Evolutionary conservation across 164 flowering plant species (phyloP).

Genomic region (Tinospora cordifolia): DNA sequence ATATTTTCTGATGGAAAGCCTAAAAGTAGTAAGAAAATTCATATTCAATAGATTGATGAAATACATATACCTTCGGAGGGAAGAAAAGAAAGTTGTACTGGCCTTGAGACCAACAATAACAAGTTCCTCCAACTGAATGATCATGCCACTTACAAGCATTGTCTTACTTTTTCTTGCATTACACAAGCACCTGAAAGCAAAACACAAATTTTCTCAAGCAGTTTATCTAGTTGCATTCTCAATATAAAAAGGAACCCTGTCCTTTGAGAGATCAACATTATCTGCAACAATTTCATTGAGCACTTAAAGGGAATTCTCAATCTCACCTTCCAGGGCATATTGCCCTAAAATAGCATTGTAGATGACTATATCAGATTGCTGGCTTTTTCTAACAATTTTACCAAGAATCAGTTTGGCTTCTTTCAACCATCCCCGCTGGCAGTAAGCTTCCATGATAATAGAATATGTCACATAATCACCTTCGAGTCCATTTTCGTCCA

Average conservation of each 20-base stretch:
- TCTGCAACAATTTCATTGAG: constrained; percentile 13
- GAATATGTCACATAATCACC: constrained; percentile 21
- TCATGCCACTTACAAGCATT: neutral
- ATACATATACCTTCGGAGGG: neutral
- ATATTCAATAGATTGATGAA: neutral
- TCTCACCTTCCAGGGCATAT: constrained; percentile 13
- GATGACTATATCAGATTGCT: constrained; percentile 12
- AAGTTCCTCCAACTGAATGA: neutral
- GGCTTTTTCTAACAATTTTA: constrained; percentile 17
- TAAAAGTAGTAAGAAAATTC: neutral
- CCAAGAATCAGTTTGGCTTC: constrained; percentile 14
- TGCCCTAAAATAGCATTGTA: constrained; percentile 14
- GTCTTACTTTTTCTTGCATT: neutral
- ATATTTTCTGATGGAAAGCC: neutral
- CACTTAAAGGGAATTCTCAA: constrained; percentile 13
- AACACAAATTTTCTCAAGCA: neutral
- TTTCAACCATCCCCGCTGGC: constrained; percentile 13
- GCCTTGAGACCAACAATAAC: neutral
- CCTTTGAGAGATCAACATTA: constrained; percentile 3
- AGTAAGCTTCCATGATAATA: constrained; percentile 13
- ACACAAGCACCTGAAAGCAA: neutral
- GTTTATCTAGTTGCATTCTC: constrained; percentile 3
- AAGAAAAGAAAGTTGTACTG: neutral
- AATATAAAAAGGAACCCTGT: constrained; percentile 4
- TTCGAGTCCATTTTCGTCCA: constrained; percentile 19